Evolutionary conservation across 2,329 filamentous ascomycete genomes (phyloP).

Genomic region (Massarina eburnea): DNA sequence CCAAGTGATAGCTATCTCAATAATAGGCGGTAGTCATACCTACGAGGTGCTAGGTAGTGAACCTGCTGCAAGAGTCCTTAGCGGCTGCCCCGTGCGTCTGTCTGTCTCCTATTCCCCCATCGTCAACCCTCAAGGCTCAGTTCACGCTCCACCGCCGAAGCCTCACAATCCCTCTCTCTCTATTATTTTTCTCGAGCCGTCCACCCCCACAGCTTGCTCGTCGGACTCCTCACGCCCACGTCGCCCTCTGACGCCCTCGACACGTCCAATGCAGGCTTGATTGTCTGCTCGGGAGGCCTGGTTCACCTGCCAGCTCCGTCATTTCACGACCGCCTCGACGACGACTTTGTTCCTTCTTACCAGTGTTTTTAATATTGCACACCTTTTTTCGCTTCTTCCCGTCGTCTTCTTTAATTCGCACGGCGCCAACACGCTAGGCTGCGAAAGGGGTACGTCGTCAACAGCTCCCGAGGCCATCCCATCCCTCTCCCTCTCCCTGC

Average conservation of each 20-base stretch:
- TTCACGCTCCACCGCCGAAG: too few relatives aligned
- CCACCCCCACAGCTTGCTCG: too few relatives aligned
- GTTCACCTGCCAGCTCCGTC: slow-evolving; percentile 46
- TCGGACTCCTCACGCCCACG: slow-evolving; percentile 7
- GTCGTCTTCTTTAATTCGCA: slow-evolving; percentile 25
- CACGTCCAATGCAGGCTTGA: slow-evolving; percentile 44
- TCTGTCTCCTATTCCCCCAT: too few relatives aligned
- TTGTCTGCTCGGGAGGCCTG: slow-evolving; percentile 41
- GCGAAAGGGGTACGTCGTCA: slow-evolving; percentile 32
- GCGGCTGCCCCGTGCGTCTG: too few relatives aligned
- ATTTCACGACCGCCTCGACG: slow-evolving; percentile 30
- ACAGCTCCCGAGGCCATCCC: slow-evolving; percentile 14
- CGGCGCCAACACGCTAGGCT: slow-evolving; percentile 11
- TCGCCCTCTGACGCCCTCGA: slow-evolving; percentile 21
- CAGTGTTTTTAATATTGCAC: slow-evolving; percentile 41
- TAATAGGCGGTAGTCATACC: too few relatives aligned
- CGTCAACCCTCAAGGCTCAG: too few relatives aligned
- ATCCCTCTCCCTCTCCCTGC: slow-evolving; percentile 21
- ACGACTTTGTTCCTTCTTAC: slow-evolving; percentile 37
- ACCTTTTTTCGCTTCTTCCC: slow-evolving; percentile 28
- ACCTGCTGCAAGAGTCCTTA: too few relatives aligned
- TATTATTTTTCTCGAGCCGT: background rate
- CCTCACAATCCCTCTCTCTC: background rate
- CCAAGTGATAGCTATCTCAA: too few relatives aligned
- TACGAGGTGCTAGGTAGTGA: too few relatives aligned